A percentile compares a stretch with the other conserved stretches of the same genome.
These are phyloP conservation scores for Platanthera guangdongensis DNA, from an alignment of 106 monocot genomes.

Conservation along the genomic window DNA sequence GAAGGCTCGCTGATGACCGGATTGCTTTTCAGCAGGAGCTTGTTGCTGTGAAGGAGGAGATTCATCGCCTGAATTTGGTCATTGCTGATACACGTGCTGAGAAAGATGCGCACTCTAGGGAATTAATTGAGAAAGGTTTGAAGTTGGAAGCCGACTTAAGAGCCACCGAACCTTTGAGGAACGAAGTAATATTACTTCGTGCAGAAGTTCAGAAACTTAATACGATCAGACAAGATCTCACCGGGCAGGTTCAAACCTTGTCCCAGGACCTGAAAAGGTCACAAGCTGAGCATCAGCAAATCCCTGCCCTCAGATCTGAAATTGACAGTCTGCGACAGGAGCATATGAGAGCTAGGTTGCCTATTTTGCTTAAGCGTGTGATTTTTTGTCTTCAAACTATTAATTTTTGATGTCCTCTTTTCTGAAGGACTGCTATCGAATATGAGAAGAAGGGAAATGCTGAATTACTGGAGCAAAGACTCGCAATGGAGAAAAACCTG, in stretches of 20 bases:
- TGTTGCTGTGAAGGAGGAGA: constrained; percentile 40
- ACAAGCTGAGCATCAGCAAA: constrained; percentile 45
- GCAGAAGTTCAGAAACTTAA: constrained; percentile 43
- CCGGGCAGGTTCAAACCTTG: constrained; percentile 41
- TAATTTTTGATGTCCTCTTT: not conserved
- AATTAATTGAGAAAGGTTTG: constrained; percentile 51
- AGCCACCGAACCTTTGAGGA: constrained; percentile 40
- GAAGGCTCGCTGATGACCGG: constrained; percentile 36
- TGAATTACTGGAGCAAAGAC: constrained; percentile 50
- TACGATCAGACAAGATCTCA: constrained; percentile 45
- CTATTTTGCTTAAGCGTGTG: not conserved
- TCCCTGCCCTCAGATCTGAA: constrained; percentile 40
- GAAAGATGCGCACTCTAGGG: constrained; percentile 37
- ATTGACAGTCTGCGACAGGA: constrained; percentile 64
- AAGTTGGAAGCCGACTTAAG: constrained; percentile 60
- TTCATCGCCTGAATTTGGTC: constrained; percentile 31
- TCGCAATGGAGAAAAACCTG: constrained; percentile 59
- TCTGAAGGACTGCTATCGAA: constrained; percentile 50
- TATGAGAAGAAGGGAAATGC: constrained; percentile 79
- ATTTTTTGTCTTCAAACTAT: not conserved
- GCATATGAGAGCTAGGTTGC: constrained; percentile 49
- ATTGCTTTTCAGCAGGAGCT: constrained; percentile 36
- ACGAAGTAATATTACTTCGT: constrained; percentile 32
- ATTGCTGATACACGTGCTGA: constrained; percentile 38
- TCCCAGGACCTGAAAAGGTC: constrained; percentile 49